These are phyloP conservation scores for Amylocystis lapponica DNA, from an alignment of 768 basidiomycete genomes.

Conservation along the genomic window DNA sequence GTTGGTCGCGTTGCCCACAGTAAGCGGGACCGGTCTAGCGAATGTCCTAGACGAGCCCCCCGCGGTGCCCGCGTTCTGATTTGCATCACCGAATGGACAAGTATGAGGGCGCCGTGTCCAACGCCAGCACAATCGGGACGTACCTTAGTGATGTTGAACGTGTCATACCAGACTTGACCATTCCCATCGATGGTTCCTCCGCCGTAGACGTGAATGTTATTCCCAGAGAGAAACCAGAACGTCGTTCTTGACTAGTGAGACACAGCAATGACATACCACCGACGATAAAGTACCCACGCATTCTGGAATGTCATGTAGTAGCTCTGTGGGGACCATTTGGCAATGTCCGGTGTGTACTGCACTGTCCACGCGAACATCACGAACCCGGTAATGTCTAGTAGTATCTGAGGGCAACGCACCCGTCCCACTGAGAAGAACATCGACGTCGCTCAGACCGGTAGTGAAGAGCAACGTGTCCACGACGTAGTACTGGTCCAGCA, in stretches of 20 bases:
- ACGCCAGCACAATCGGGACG: not conserved
- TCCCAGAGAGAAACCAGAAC: slow-evolving; percentile 34
- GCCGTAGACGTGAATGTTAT: slow-evolving; percentile 34
- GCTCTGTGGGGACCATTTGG: slow-evolving; percentile 35
- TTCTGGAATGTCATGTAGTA: slow-evolving; percentile 39
- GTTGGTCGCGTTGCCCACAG: slow-evolving; percentile 36
- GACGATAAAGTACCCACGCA: slow-evolving; percentile 23
- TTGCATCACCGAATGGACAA: not conserved
- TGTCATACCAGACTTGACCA: slow-evolving; percentile 39
- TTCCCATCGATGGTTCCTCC: slow-evolving; percentile 44
- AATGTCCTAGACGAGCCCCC: slow-evolving; percentile 38
- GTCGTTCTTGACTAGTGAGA: slow-evolving; percentile 24
- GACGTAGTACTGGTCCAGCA: slow-evolving; percentile 29
- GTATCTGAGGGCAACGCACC: slow-evolving; percentile 22
- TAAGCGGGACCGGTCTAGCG: slow-evolving; percentile 39
- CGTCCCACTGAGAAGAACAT: slow-evolving; percentile 34
- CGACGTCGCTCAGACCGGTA: slow-evolving; percentile 30
- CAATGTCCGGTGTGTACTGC: slow-evolving; percentile 34
- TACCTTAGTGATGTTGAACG: slow-evolving; percentile 20
- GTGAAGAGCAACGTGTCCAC: slow-evolving; percentile 36
- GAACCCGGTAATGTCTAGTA: too few relatives aligned
- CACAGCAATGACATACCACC: not conserved
- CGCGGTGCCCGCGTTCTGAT: slow-evolving; percentile 32
- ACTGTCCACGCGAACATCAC: slow-evolving; percentile 12
- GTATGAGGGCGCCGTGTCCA: not conserved